Evolutionary conservation across 1,284 basidiomycete genomes (phyloP).

Genomic region (Volvariella volvacea): DNA sequence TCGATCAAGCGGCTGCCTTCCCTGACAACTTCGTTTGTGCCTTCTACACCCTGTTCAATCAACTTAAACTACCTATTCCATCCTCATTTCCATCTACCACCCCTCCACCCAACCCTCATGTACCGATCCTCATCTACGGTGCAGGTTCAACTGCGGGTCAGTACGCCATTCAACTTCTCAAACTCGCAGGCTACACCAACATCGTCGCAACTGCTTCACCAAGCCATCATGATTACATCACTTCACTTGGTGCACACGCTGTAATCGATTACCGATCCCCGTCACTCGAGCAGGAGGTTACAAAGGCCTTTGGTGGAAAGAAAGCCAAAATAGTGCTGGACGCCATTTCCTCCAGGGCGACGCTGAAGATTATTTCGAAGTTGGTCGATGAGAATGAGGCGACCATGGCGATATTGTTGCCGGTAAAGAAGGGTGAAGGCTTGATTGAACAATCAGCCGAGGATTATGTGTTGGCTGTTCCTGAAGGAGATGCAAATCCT

Average conservation of each 20-base stretch:
- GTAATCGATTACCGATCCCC: constrained; percentile 46
- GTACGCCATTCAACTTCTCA: constrained; percentile 48
- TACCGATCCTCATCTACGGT: constrained; percentile 47
- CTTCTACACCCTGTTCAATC: constrained; percentile 40
- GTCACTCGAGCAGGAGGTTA: constrained; percentile 31
- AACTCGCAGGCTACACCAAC: constrained; percentile 42
- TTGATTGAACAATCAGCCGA: constrained; percentile 23
- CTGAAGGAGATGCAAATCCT: constrained; percentile 20
- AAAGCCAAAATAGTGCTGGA: constrained; percentile 35
- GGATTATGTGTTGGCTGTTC: constrained; percentile 26
- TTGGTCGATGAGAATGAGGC: constrained; percentile 26
- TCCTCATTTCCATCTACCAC: constrained; percentile 26
- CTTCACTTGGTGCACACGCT: constrained; percentile 38
- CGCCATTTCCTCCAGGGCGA: constrained; percentile 32
- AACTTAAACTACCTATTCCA: constrained; percentile 34
- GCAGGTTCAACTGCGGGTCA: constrained; percentile 50
- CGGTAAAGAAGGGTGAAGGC: constrained; percentile 36
- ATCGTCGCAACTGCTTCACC: constrained; percentile 46
- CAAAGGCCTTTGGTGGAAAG: constrained; percentile 27
- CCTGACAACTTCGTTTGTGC: constrained; percentile 47
- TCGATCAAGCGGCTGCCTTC: constrained; percentile 38
- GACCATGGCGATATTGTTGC: constrained; percentile 38
- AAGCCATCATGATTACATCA: constrained; percentile 39
- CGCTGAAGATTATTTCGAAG: constrained; percentile 27
- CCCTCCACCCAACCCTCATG: constrained; percentile 24